Conservation (phyloP, 2,329 filamentous ascomycete genomes). For the Aspergillus eucalypticola region DNA sequence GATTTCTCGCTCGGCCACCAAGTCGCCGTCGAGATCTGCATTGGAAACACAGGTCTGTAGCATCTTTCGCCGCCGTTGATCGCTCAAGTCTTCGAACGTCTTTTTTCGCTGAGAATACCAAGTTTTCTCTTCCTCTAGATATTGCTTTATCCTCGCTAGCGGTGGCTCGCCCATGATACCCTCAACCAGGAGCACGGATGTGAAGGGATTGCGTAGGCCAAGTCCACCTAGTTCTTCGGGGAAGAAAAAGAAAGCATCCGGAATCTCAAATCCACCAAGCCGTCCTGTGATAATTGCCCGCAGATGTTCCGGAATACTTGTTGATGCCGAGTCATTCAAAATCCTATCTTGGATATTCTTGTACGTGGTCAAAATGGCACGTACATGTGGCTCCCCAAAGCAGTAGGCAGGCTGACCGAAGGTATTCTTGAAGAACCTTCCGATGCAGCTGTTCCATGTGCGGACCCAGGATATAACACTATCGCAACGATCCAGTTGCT, state of each 20-base stretch:
- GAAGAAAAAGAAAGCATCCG: conserved; percentile 52
- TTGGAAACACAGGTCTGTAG: not conserved
- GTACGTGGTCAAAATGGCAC: conserved; percentile 50
- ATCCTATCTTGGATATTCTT: conserved; percentile 48
- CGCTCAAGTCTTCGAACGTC: conserved; percentile 23
- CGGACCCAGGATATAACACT: conserved; percentile 57
- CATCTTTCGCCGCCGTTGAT: conserved; percentile 3
- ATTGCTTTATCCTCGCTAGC: conserved; percentile 24
- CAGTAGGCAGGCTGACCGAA: conserved; percentile 54
- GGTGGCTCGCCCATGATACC: conserved; percentile 29
- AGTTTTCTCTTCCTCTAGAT: conserved; percentile 25
- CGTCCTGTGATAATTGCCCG: conserved; percentile 51
- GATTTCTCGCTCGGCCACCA: conserved; percentile 17
- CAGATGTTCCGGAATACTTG: conserved; percentile 51
- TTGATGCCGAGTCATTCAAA: conserved; percentile 38
- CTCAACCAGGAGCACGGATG: conserved; percentile 43
- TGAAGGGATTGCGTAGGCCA: conserved; percentile 50
- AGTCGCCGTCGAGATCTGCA: not conserved
- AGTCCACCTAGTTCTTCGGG: conserved; percentile 51
- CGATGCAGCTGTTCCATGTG: conserved; percentile 57
- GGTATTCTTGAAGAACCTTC: conserved; percentile 54
- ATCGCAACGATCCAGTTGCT: conserved; percentile 44
- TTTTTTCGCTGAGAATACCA: conserved; percentile 26
- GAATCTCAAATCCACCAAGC: conserved; percentile 48
- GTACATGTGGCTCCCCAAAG: conserved; percentile 52